These are phyloP conservation scores for Mycosphaerella sp. DNA, from an alignment of 2,329 filamentous ascomycete species.

Conservation along the genomic window DNA sequence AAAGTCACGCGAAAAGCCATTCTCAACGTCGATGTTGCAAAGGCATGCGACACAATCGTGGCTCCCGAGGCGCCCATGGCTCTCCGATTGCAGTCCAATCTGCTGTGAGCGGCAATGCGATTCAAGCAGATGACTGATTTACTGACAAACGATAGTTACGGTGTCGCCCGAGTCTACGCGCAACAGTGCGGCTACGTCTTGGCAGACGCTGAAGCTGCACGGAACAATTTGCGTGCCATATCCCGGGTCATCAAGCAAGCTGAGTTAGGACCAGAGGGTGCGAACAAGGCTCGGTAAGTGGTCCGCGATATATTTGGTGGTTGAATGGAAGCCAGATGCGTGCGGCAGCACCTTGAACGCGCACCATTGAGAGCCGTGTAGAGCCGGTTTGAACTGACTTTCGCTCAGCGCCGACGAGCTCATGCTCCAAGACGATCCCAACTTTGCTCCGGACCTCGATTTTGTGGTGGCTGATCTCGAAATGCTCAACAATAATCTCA, in stretches of 20 bases:
- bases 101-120: conserved; percentile 54
- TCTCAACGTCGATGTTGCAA: conserved; percentile 75
- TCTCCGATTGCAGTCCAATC: conserved; percentile 77
- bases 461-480: conserved; percentile 55
- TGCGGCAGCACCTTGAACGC: background rate
- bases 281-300: conserved; percentile 59
- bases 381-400: background rate
- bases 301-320: background rate
- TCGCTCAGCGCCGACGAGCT: conserved; percentile 63
- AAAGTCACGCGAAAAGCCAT: conserved; percentile 81
- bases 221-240: conserved; percentile 65
- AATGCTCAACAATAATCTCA: conserved; percentile 42
- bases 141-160: conserved; percentile 48
- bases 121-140: background rate
- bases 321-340: too few relatives aligned
- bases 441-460: conserved; percentile 59
- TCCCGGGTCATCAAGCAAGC: conserved; percentile 52
- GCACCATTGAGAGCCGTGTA: background rate
- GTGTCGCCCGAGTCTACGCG: conserved; percentile 74
- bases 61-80: conserved; percentile 79
- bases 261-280: conserved; percentile 63
- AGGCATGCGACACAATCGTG: conserved; percentile 83
- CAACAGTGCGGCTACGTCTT: conserved; percentile 86
- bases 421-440: conserved; percentile 72
- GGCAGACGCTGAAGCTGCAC: conserved; percentile 67